Percentiles rank a stretch among this genome's conserved stretches.
Evolutionary conservation across 1,284 basidiomycete species (phyloP).

Genomic region (Microbotryomycetes sp.): DNA sequence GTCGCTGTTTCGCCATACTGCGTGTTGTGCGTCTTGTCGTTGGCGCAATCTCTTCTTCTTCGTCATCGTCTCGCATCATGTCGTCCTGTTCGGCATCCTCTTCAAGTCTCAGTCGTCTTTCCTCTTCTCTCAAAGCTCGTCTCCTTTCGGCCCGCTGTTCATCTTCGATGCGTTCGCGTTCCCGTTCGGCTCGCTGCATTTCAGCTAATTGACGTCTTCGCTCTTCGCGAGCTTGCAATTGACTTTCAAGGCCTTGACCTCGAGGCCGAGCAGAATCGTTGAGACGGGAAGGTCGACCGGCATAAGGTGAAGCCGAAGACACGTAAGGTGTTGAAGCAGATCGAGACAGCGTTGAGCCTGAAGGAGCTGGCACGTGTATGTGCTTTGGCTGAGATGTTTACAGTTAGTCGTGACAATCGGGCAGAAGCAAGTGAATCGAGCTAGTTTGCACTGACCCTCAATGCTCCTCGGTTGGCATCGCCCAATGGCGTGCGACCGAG

Average conservation of each 20-base stretch:
- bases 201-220: slow-evolving; percentile 15
- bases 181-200: slow-evolving; percentile 23
- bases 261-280: not conserved
- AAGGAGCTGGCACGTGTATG: slow-evolving; percentile 7
- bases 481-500: slow-evolving; percentile 39
- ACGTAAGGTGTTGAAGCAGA: slow-evolving; percentile 7
- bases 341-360: not conserved
- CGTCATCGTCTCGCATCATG: slow-evolving; percentile 6
- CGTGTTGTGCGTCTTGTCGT: slow-evolving; percentile 3
- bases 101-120: slow-evolving; percentile 11
- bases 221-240: slow-evolving; percentile 28
- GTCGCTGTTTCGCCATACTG: not conserved
- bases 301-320: not conserved
- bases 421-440: not conserved
- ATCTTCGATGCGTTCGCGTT: slow-evolving; percentile 19
- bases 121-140: slow-evolving; percentile 3
- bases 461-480: slow-evolving; percentile 27
- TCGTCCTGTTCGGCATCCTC: slow-evolving; percentile 18
- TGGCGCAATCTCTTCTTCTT: slow-evolving; percentile 2
- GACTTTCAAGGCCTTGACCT: slow-evolving; percentile 20
- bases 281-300: not conserved
- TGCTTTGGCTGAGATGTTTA: slow-evolving; percentile 8
- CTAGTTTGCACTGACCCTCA: slow-evolving; percentile 1
- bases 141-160: slow-evolving; percentile 7
- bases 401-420: not conserved